Percentiles rank a stretch among this genome's conserved stretches.
Evolutionary conservation across 495 filamentous ascomycete species (phyloP).

Genomic region (Neohortaea acidophila): DNA sequence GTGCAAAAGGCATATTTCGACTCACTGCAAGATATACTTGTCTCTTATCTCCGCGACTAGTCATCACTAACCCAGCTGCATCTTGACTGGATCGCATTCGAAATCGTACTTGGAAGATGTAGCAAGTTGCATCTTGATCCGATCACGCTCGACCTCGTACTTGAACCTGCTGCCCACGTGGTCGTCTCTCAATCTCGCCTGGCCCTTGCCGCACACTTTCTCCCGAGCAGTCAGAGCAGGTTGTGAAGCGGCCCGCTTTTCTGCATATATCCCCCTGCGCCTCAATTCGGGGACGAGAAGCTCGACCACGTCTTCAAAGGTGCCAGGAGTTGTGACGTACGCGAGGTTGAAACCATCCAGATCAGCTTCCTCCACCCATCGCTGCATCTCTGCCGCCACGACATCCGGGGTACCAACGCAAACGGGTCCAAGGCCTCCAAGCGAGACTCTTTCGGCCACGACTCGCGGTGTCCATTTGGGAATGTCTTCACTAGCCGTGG

Average conservation of each 20-base stretch:
- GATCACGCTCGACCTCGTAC: too few species aligned
- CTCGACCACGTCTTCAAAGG: constrained; percentile 17
- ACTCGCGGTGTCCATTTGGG: constrained; percentile 14
- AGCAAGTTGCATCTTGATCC: too few species aligned
- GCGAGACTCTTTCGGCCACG: constrained; percentile 10
- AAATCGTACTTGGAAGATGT: too few species aligned
- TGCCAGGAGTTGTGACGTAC: constrained; percentile 15
- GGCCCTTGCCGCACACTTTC: constrained; percentile 44
- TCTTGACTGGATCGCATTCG: too few species aligned
- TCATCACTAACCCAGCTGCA: too few species aligned
- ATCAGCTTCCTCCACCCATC: constrained; percentile 19
- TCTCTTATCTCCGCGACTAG: too few species aligned
- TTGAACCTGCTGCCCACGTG: constrained; percentile 41
- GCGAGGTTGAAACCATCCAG: constrained; percentile 20
- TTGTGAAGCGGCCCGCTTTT: constrained; percentile 23
- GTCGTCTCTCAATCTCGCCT: constrained; percentile 36
- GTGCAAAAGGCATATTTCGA: too few species aligned
- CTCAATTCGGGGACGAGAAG: constrained; percentile 13
- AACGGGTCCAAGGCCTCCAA: constrained; percentile 16
- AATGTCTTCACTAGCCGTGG: constrained; percentile 12
- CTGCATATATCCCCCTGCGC: constrained; percentile 15
- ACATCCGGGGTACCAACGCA: constrained; percentile 9
- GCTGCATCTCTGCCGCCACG: constrained; percentile 17
- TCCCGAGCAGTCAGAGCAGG: constrained; percentile 42
- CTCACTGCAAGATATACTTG: too few species aligned